phyloP scores from a whole-genome alignment of 208 protist genomes.

The Endotrypanum monterogeii region DNA sequence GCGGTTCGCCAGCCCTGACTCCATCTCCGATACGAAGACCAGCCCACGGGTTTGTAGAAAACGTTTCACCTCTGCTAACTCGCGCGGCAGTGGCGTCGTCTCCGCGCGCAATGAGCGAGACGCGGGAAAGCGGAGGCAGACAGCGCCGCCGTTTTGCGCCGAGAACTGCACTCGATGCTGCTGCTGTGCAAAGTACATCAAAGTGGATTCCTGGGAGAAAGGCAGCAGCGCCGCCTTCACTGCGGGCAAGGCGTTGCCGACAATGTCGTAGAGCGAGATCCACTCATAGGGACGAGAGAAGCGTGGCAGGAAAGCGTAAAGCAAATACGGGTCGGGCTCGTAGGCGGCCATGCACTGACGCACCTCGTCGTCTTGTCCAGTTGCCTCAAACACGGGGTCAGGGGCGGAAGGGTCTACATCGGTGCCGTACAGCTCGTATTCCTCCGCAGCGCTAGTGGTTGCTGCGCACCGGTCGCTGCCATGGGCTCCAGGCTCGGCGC shows the following conservation, averaged over 20 bases:
- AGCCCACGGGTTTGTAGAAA: slow-evolving; percentile 3
- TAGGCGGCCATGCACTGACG: slow-evolving; percentile 32
- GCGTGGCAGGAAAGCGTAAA: slow-evolving; percentile 27
- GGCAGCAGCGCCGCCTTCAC: slow-evolving; percentile 34
- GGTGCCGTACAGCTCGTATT: background rate
- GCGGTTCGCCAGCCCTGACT: background rate
- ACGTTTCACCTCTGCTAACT: slow-evolving; percentile 13
- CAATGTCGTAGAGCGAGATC: slow-evolving; percentile 35
- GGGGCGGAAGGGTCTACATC: background rate
- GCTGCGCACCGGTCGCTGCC: background rate
- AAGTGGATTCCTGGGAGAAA: slow-evolving; percentile 29
- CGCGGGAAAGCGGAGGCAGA: slow-evolving; percentile 18
- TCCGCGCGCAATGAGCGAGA: slow-evolving; percentile 10
- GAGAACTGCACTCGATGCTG: slow-evolving; percentile 64
- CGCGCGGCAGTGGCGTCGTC: slow-evolving; percentile 30
- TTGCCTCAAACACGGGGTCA: background rate
- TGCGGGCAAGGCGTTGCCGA: slow-evolving; percentile 27
- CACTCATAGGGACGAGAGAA: slow-evolving; percentile 28
- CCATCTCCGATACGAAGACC: slow-evolving; percentile 24
- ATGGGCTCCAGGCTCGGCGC: background rate
- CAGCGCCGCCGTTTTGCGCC: slow-evolving; percentile 35
- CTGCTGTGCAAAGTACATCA: slow-evolving; percentile 71
- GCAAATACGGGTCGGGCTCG: slow-evolving; percentile 46
- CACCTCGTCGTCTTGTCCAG: background rate
- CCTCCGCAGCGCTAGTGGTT: background rate